Base-by-base conservation (phyloP, 352 stramenopile genomes). In the Phytophthora hibernalis region DNA sequence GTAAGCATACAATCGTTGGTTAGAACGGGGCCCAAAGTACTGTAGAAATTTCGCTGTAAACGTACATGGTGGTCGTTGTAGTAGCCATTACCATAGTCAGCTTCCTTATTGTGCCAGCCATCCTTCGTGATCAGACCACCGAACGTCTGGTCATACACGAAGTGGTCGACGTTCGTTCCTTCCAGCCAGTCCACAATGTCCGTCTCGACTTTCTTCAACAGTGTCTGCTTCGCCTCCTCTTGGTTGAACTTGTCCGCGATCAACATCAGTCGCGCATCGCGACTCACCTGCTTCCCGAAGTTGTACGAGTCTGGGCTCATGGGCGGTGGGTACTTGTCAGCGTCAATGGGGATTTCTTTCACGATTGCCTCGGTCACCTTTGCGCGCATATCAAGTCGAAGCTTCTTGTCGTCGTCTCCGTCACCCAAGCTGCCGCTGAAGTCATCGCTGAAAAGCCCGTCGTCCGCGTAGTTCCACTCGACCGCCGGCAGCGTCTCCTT, bases 121-220 rank as follows among this genome's bases (percentile, higher is more conserved):
- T 98, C 85, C 21, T 77, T 86, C 10, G 92, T 97, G 21, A 98
- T 85, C 18, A 99, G 50, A 38, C 95, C 95, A 47, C 96, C 96
- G 71, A 94, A 97, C 10, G 88, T 97, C 48, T 90, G 74, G 69
- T 99, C 96, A 76, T 97, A 99, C 22, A 98, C 68, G 6, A 99
- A 77, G 15, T 80, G 61, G 53, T 95, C 75, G 9, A 68, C 48
- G 61, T 97, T 95, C 22, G 70, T 74, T 9, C 42, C 73, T 30
- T 82, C 69, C 20, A 96, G 68, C 87, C 89, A 96, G 13, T 75
- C 67, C 13, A 59, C 62, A 1, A 97, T 48, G 43, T 82, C 80
- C 3, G 18, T 59, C 67, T 95, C 68, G 24, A 96, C 68, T 49
- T 91, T 91, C 8, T 50, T 50, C 9, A 93, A 54, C 7, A 87